Evolutionary conservation across 164 flowering plant species (phyloP), one percentile per base, ranked within the genome.

Genomic region (Magnolia officinalis): DNA sequence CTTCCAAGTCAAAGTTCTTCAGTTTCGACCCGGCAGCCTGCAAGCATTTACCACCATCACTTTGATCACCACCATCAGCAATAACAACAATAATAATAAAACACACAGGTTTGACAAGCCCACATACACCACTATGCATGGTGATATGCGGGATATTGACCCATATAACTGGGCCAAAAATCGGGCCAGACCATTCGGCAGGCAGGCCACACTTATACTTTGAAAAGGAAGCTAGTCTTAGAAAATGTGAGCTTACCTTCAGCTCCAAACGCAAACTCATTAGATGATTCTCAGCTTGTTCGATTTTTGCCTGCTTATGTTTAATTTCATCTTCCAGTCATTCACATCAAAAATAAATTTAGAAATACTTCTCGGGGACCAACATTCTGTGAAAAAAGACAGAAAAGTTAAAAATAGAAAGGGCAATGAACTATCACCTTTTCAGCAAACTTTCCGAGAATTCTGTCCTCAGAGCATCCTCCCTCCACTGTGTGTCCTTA

Each of bases 1-100:
- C 76, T 80, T 94, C 97, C 23, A 76, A 65, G 77, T 90, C 90
- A 82, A 86, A 92, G 81, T 82, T 96, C 83, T 80, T 84, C 49
- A 92, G 59, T 81, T 89, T 94, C 29, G 98, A 90, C 78, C 88
- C 91, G 24, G 92, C 96, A 81, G 92, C 95, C 99, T 96, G 90
- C 71, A 76, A 75, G 72, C 26, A 72, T 20, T 76, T 31, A 63
- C 58, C 68, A 26, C 16, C 18, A 61, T 19, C 11, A 26, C 26
- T n/a, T 26, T 58, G 23, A 4, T 13, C 66, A 73, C 14, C 72
- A 71, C n/a, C 61, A 71, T 19, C 24, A 67, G 0, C 49, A 23
- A 7, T 24, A 29, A 16, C 1, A 55, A 55, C 0, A 55, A 55
- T 55, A 55, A 55, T 8, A 8, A 55, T 55, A 11, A 55, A 55